Evolutionary conservation across 345 rosid species (phyloP).

Genomic region (Eucalyptus decipiens): DNA sequence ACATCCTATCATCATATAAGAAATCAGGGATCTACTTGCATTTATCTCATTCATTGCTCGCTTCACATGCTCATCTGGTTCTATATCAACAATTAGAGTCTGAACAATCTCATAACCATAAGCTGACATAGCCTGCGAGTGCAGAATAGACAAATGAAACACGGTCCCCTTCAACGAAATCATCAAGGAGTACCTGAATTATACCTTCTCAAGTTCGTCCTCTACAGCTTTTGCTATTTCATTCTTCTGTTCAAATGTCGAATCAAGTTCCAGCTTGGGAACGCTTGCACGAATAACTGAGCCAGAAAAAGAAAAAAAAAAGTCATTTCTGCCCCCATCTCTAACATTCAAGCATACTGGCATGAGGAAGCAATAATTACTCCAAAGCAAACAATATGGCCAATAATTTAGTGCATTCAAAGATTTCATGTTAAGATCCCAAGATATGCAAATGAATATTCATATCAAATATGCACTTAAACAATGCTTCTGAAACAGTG

Average conservation of each 20-base stretch:
- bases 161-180: not conserved
- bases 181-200: not conserved
- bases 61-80: no score
- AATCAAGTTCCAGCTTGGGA: constrained; percentile 50
- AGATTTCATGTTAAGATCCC: no score
- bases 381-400: not conserved
- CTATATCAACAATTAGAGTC: no score
- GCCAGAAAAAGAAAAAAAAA: not conserved
- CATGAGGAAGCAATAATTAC: not conserved
- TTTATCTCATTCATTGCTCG: no score
- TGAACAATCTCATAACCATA: no score
- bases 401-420: not conserved
- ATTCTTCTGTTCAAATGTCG: constrained; percentile 55
- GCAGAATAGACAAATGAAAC: not conserved
- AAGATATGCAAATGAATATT: no score
- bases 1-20: no score
- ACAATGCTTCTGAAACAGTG: no score
- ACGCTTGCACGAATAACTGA: constrained; percentile 55
- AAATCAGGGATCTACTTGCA: no score
- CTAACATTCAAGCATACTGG: not conserved
- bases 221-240: constrained; percentile 53
- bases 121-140: no score
- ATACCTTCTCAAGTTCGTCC: constrained; percentile 49
- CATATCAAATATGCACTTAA: no score
- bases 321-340: not conserved